phyloP scores from a whole-genome alignment of 495 filamentous ascomycete genomes.

The Aspergillus heteromorphus region DNA sequence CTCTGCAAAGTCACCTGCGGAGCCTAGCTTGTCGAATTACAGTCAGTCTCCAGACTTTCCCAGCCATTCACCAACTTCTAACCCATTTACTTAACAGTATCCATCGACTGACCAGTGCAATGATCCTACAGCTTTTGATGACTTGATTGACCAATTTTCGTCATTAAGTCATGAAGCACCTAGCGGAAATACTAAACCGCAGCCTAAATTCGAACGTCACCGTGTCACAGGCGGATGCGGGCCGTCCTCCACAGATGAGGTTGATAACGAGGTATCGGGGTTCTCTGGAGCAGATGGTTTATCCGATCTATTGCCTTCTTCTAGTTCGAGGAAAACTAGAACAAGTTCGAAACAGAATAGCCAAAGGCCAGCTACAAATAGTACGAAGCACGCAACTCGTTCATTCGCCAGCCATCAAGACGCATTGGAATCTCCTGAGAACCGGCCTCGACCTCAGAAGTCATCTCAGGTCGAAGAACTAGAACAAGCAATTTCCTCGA shows the following conservation, averaged over 20 bases:
- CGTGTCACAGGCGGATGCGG: conserved; percentile 8
- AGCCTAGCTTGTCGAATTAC: conserved; percentile 6
- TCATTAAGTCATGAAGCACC: conserved; percentile 20
- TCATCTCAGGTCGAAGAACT: conserved; percentile 12
- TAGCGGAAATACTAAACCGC: conserved; percentile 20
- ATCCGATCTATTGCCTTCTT: not conserved
- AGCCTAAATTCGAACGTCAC: conserved; percentile 14
- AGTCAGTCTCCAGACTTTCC: conserved; percentile 7
- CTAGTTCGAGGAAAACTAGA: not conserved
- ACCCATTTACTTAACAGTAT: not conserved
- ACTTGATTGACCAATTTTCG: conserved; percentile 26
- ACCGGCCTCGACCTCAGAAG: not conserved
- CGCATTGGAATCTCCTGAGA: not conserved
- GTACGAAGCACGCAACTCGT: conserved; percentile 3
- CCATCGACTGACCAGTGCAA: not conserved
- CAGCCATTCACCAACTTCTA: conserved; percentile 5
- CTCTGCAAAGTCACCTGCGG: conserved; percentile 16
- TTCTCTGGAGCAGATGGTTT: conserved; percentile 6
- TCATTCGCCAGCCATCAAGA: conserved; percentile 1
- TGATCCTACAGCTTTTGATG: conserved; percentile 20
- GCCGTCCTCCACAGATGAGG: conserved; percentile 5
- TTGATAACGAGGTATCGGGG: conserved; percentile 16
- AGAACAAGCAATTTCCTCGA: conserved; percentile 17
- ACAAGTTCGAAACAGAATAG: conserved; percentile 17
- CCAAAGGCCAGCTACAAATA: conserved; percentile 14